Evolutionary conservation across 164 flowering plant species (phyloP).

Genomic region (Pachysandra terminalis): DNA sequence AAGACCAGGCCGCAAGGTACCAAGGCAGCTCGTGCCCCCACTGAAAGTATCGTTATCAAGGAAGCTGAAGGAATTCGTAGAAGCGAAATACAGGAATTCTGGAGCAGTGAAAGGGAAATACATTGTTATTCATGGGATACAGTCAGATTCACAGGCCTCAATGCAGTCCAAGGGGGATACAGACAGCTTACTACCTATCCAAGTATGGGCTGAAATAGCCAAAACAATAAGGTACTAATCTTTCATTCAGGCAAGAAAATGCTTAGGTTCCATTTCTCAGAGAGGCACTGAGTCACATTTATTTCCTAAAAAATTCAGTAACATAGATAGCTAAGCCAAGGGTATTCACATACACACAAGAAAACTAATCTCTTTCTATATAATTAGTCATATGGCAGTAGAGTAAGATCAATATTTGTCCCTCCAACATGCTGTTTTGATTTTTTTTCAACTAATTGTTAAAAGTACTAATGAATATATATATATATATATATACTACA

Average conservation of each 20-base stretch:
- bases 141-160: conserved; percentile 76
- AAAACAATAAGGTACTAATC: conserved; percentile 46
- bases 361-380: too few relatives aligned
- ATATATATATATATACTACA: too few relatives aligned
- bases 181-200: conserved; percentile 78
- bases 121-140: conserved; percentile 77
- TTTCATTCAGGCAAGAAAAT: background rate
- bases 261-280: background rate
- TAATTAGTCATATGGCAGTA: too few relatives aligned
- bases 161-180: conserved; percentile 87
- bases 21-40: conserved; percentile 66
- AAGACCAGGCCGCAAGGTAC: conserved; percentile 58
- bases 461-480: too few relatives aligned
- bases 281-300: too few relatives aligned
- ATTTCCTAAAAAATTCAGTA: background rate
- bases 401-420: too few relatives aligned
- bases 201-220: conserved; percentile 69
- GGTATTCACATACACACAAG: too few relatives aligned
- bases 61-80: conserved; percentile 70
- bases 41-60: conserved; percentile 68
- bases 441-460: too few relatives aligned
- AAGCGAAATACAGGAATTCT: conserved; percentile 53
- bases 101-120: conserved; percentile 75
- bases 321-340: too few relatives aligned
- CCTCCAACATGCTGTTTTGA: too few relatives aligned